A percentile compares a stretch with the other conserved stretches of the same genome.
Conservation (phyloP, 2,329 filamentous ascomycete genomes). For the Talaromyces sp. region DNA sequence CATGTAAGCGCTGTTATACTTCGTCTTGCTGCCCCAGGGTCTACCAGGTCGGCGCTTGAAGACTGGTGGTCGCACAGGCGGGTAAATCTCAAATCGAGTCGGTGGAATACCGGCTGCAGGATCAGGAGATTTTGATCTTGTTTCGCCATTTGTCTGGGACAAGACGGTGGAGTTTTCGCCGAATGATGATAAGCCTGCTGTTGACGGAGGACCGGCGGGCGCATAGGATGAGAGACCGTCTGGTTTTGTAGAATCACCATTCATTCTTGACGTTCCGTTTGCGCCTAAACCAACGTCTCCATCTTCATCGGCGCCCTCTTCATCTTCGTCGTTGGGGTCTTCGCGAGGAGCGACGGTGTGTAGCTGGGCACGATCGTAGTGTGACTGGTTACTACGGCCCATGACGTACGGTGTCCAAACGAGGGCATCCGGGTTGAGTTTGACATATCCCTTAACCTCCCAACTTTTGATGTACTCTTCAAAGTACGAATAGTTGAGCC, state of each 20-base stretch:
- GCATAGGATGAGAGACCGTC: slow-evolving; percentile 24
- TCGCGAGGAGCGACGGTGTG: slow-evolving; percentile 86
- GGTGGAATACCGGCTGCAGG: slow-evolving; percentile 39
- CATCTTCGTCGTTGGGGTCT: slow-evolving; percentile 53
- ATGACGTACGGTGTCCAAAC: slow-evolving; percentile 98
- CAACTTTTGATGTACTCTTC: slow-evolving; percentile 83
- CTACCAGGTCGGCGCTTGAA: slow-evolving; percentile 39
- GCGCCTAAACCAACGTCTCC: slow-evolving; percentile 4
- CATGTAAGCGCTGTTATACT: slow-evolving; percentile 28
- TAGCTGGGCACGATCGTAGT: slow-evolving; percentile 78
- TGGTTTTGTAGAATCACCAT: slow-evolving; percentile 17
- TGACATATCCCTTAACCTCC: slow-evolving; percentile 83
- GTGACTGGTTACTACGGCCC: slow-evolving; percentile 77
- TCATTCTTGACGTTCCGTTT: slow-evolving; percentile 8
- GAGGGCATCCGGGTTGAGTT: slow-evolving; percentile 72
- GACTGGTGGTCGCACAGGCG: slow-evolving; percentile 38
- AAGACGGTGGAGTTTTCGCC: background rate
- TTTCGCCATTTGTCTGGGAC: slow-evolving; percentile 25
- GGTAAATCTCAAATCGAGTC: slow-evolving; percentile 44
- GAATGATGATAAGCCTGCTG: slow-evolving; percentile 22
- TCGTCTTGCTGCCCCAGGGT: slow-evolving; percentile 34
- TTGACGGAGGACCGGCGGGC: slow-evolving; percentile 37
- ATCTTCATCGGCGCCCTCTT: slow-evolving; percentile 21
- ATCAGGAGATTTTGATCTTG: slow-evolving; percentile 23
- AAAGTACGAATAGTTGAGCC: slow-evolving; percentile 82